Conservation (phyloP, 169 alveolate species). For the Eimeria praecox region DNA sequence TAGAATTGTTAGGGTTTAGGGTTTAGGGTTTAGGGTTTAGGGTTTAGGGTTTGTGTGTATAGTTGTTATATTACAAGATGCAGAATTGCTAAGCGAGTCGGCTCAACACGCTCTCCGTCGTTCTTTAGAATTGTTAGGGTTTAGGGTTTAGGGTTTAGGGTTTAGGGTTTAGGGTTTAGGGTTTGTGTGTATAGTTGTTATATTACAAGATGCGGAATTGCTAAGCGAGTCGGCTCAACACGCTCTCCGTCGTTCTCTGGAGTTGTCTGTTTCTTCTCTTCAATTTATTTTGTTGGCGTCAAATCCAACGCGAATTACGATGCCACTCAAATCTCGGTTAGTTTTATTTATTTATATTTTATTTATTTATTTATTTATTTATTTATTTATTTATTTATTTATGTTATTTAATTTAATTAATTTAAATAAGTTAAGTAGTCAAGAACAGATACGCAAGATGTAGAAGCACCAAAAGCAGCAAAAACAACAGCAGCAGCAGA, state of each 20-base stretch:
- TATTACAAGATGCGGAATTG: background rate
- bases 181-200: background rate
- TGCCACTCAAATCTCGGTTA: conserved; percentile 41
- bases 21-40: conserved; percentile 40
- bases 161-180: conserved; percentile 51
- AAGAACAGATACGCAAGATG: background rate
- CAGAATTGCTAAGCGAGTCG: background rate
- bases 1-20: conserved; percentile 11
- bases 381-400: too few species aligned
- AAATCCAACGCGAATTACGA: background rate
- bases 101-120: background rate
- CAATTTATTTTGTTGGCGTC: conserved; percentile 35
- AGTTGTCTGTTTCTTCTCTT: background rate
- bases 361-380: too few species aligned
- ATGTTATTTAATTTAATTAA: too few species aligned
- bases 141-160: background rate
- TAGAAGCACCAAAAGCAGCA: background rate
- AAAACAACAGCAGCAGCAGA: background rate
- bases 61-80: background rate
- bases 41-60: background rate
- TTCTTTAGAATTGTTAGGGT: conserved; percentile 10
- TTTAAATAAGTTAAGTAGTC: background rate
- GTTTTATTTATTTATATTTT: too few species aligned
- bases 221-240: background rate
- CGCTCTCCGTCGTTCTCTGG: background rate